Percentiles rank a stretch among this genome's conserved stretches.
These are phyloP conservation scores for Neurospora sp. DNA, from an alignment of 495 filamentous ascomycete species.

Conservation along the genomic window DNA sequence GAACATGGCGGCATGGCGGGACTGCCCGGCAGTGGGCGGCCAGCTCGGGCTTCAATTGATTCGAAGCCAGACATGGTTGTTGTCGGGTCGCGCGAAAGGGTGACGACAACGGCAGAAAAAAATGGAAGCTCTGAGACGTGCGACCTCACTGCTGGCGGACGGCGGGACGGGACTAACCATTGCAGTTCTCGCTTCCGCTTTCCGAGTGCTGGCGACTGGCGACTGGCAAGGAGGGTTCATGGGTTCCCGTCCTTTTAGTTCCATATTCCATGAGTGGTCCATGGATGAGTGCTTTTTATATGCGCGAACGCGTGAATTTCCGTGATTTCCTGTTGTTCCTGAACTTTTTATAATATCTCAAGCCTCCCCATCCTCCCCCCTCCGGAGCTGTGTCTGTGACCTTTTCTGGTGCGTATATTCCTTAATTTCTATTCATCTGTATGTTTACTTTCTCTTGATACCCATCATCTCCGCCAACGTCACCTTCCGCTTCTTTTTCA, in stretches of 20 bases:
- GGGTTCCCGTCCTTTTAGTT: background rate
- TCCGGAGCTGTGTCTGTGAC: background rate
- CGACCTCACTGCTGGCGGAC: background rate
- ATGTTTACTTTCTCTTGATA: background rate
- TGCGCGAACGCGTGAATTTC: background rate
- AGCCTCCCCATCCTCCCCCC: background rate
- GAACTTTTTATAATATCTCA: background rate
- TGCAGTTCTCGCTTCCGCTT: background rate
- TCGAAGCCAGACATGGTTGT: background rate
- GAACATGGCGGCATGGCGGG: background rate
- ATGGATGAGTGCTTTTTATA: background rate
- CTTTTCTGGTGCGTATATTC: background rate
- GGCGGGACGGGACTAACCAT: background rate
- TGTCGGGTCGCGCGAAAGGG: background rate
- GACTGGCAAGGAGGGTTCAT: background rate
- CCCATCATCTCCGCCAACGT: background rate
- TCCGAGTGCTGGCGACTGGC: background rate
- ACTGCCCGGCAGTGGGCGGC: background rate
- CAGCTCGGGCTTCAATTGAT: background rate
- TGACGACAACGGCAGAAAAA: background rate
- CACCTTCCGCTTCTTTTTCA: background rate
- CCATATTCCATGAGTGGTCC: background rate
- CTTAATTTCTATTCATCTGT: background rate
- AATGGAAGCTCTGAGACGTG: background rate
- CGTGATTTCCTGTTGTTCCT: background rate